Percentiles rank a stretch among this genome's conserved stretches.
Evolutionary conservation across 495 filamentous ascomycete species (phyloP).

Genomic region (Collariella sp.): DNA sequence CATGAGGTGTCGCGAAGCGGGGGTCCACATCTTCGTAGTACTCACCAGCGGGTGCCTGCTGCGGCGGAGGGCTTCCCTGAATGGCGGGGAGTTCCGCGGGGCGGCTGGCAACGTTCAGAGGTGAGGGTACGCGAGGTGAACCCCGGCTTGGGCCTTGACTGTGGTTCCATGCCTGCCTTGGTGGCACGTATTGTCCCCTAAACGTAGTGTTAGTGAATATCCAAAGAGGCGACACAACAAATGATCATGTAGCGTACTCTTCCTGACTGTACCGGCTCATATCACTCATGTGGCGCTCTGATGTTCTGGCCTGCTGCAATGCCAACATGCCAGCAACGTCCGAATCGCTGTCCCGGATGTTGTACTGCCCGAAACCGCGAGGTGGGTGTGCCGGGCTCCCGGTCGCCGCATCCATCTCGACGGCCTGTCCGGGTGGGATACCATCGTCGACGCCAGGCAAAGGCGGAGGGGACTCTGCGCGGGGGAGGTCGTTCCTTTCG

Average conservation of each 20-base stretch:
- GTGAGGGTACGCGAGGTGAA: conserved; percentile 31
- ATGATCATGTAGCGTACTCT: conserved; percentile 50
- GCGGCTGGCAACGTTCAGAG: conserved; percentile 27
- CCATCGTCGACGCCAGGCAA: conserved; percentile 46
- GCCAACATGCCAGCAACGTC: conserved; percentile 62
- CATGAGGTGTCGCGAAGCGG: conserved; percentile 52
- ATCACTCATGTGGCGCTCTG: conserved; percentile 45
- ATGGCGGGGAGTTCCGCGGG: conserved; percentile 35
- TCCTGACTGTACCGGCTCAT: conserved; percentile 61
- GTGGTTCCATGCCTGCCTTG: conserved; percentile 52
- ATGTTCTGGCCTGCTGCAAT: conserved; percentile 50
- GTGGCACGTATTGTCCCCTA: conserved; percentile 52
- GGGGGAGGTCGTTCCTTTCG: conserved; percentile 33
- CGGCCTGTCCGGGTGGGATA: conserved; percentile 56
- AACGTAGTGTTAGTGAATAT: neutral
- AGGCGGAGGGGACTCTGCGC: conserved; percentile 57
- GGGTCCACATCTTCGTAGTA: conserved; percentile 97
- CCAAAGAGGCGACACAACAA: neutral
- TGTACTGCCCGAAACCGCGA: conserved; percentile 39
- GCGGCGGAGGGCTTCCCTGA: conserved; percentile 24
- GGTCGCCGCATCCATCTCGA: conserved; percentile 70
- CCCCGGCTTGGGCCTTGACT: conserved; percentile 39
- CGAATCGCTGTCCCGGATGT: conserved; percentile 55
- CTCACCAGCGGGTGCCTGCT: conserved; percentile 34
- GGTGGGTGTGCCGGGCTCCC: conserved; percentile 43